Evolutionary conservation across 176 grass and related monocot genomes (phyloP).

Genomic region (Eragrostis curvula): DNA sequence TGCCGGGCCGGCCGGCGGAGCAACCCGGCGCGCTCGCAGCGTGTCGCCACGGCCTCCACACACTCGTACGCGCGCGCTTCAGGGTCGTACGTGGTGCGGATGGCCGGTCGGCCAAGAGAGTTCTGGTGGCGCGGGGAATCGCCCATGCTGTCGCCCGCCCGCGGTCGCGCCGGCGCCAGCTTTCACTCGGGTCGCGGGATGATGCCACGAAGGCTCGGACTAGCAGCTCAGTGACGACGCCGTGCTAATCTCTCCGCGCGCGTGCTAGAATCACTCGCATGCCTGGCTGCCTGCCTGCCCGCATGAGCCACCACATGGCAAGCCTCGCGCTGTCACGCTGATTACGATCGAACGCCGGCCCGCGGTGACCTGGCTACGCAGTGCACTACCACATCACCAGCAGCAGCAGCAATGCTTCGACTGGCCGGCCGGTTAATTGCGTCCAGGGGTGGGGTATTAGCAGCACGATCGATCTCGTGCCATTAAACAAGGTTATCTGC

Average conservation of each 20-base stretch:
- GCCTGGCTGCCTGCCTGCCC: too few species aligned
- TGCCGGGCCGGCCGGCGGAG: not conserved
- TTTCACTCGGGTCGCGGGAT: too few species aligned
- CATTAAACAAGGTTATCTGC: conserved; percentile 18
- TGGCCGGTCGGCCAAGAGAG: not conserved
- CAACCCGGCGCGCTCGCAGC: not conserved
- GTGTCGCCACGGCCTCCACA: not conserved
- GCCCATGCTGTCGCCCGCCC: not conserved
- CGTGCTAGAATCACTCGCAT: too few species aligned
- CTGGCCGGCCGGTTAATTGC: not conserved
- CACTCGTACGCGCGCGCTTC: not conserved
- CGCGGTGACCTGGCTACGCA: too few species aligned
- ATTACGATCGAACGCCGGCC: not conserved
- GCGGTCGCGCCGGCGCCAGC: too few species aligned
- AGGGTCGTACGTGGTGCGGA: too few species aligned
- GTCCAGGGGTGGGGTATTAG: too few species aligned
- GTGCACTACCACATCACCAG: not conserved
- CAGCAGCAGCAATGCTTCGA: not conserved
- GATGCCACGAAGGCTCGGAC: too few species aligned
- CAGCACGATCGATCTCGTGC: not conserved
- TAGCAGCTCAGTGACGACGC: too few species aligned
- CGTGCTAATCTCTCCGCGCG: too few species aligned
- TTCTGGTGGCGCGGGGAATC: not conserved
- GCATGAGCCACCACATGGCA: too few species aligned
- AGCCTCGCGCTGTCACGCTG: not conserved